Conservation (phyloP, 768 basidiomycete species). For the Calocera viscosa region DNA sequence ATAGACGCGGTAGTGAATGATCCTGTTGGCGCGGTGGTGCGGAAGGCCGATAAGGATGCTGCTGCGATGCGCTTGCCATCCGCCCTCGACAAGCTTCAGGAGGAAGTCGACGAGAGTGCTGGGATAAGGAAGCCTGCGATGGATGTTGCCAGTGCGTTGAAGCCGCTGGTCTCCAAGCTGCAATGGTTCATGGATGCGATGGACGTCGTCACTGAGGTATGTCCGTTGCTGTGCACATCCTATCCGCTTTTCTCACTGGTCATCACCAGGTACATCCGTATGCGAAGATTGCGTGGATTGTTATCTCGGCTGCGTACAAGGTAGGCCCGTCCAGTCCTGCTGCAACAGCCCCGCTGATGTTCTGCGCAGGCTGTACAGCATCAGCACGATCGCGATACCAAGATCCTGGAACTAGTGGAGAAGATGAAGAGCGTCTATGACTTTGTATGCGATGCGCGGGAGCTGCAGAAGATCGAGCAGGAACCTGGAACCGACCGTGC, state of each 20-base stretch:
- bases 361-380: background rate
- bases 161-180: background rate
- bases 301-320: background rate
- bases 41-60: too few relatives aligned
- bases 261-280: background rate
- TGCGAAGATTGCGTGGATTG: background rate
- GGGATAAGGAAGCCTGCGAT: background rate
- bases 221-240: too few relatives aligned
- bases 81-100: too few relatives aligned
- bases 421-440: background rate
- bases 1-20: too few relatives aligned
- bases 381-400: conserved; percentile 20
- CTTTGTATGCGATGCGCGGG: background rate
- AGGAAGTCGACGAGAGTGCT: background rate
- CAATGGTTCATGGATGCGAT: background rate
- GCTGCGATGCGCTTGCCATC: too few relatives aligned
- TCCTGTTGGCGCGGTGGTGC: too few relatives aligned
- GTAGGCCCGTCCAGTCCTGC: too few relatives aligned
- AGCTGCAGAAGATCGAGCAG: background rate
- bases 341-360: too few relatives aligned
- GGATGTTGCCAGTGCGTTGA: background rate
- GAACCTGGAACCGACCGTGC: background rate
- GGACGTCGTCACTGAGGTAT: background rate
- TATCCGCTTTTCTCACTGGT: too few relatives aligned
- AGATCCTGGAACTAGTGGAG: conserved; percentile 27